Conservation (phyloP, 805 yeast species). For the Hanseniaspora singularis region DNA sequence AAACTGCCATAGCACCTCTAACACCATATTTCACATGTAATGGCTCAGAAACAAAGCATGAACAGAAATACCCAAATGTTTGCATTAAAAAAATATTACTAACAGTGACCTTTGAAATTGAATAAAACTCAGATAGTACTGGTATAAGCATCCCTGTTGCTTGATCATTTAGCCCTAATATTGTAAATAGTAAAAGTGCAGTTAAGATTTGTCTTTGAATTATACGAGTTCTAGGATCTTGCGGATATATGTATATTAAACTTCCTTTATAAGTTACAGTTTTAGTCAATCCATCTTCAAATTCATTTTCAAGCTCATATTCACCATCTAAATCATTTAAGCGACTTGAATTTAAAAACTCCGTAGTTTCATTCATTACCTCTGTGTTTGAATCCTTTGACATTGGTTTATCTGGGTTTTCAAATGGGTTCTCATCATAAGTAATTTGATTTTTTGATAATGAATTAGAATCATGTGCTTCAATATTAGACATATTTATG, state of each 20-base stretch:
- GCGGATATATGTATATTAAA: not conserved
- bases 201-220: conserved; percentile 1
- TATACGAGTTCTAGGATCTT: conserved; percentile 1
- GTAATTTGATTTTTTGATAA: no score
- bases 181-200: conserved; percentile 18
- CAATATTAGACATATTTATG: not conserved
- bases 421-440: not conserved
- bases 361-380: no score
- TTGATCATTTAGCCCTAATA: conserved; percentile 29
- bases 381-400: no score
- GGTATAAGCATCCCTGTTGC: conserved; percentile 29
- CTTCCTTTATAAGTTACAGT: conserved; percentile 2
- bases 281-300: no score
- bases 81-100: conserved; percentile 27
- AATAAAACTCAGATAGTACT: conserved; percentile 23
- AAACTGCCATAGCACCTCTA: conserved; percentile 25
- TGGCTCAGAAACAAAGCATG: conserved; percentile 25
- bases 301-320: no score
- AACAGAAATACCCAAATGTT: conserved; percentile 25
- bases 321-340: not conserved
- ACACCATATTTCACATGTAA: conserved; percentile 24
- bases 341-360: no score
- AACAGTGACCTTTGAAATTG: conserved; percentile 22
- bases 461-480: not conserved
- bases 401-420: no score